Base-by-base conservation (phyloP, 176 grass and related monocot genomes). In the Musa troglodytarum region DNA sequence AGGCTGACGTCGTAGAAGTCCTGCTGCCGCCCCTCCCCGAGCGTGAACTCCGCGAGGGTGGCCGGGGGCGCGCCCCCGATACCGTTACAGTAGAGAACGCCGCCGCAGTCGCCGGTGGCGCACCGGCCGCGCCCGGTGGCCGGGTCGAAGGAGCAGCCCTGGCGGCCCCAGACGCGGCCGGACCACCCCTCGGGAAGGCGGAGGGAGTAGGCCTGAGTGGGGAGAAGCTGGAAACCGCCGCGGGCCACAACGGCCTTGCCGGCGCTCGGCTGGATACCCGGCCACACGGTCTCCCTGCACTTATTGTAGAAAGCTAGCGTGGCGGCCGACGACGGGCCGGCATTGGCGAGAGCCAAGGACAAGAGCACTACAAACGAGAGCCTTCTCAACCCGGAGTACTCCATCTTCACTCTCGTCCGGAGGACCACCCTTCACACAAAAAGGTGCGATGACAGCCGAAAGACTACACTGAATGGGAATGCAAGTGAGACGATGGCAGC, bases 1-100 rank as follows among this genome's bases (percentile, higher is more conserved):
- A 96, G 89, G 72, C 85, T 88, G 19, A 96, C 93, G 78, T 96
- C 93, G 84, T 96, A 96, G 89, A 96, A 96, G 84, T 96, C 94
- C 50, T 88, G 88, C 1, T 67, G 0, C 1, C 77, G 74, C 8
- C 52, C 13, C 52, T 82, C 68, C 0, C 72, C 88, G 0, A 99
- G 95, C 0, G 96, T 99, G 74, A 99, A 83, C 90, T 95, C 91
- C 0, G 88, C 90, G 0, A 99, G 96, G 2, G 96, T 99, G 25
- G 91, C 91, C 0, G 91, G 96, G 0, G 96, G 86, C 0, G 74
- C 50, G n/a, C 96, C 96, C 0, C 96, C 91, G 1, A 82, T 78
- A 3, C 96, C 96, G n/a, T 89, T 81, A 79, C 91, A 99, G 86
- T 81, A 86, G 73, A 99, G 85, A 10, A 25, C 20, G 3, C 96